phyloP scores from a whole-genome alignment of 2,329 filamentous ascomycete genomes.

The Trichoderma citrinoviride region DNA sequence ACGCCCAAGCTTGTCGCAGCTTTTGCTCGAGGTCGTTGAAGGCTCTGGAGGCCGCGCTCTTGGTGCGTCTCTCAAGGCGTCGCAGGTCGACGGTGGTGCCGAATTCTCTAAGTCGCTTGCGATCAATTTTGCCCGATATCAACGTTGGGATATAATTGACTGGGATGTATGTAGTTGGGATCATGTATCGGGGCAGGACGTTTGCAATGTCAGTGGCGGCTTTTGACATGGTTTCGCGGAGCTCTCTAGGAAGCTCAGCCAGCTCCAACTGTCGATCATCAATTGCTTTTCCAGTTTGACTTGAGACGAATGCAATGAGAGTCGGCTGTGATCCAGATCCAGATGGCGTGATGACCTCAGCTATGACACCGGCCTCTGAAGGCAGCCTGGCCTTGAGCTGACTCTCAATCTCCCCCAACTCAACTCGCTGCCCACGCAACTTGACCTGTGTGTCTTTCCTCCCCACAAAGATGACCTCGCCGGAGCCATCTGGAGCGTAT shows the following conservation, averaged over 20 bases:
- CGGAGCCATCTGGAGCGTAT: constrained; percentile 20
- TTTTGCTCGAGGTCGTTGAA: not conserved
- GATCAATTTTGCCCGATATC: constrained; percentile 4
- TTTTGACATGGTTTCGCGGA: not conserved
- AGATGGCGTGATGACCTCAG: constrained; percentile 32
- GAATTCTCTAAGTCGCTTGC: not conserved
- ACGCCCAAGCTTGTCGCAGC: not conserved
- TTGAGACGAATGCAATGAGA: not conserved
- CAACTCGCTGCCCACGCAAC: constrained; percentile 27
- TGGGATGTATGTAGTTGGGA: not conserved
- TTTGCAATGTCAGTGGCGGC: not conserved
- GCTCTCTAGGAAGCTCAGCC: not conserved
- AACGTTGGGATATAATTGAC: not conserved
- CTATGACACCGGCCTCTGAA: constrained; percentile 41
- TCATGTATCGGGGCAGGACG: constrained; percentile 3
- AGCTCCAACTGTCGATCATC: not conserved
- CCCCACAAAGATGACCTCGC: constrained; percentile 24
- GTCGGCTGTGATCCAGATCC: not conserved
- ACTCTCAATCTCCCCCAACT: constrained; percentile 27
- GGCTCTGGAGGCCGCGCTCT: constrained; percentile 24
- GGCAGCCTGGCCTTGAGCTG: constrained; percentile 33
- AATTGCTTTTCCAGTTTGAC: not conserved
- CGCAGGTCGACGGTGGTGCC: not conserved
- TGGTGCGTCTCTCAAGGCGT: not conserved
- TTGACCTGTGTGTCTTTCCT: constrained; percentile 28